phyloP scores from a whole-genome alignment of 2,329 filamentous ascomycete genomes.

The Aspergillus puulaauensis region DNA sequence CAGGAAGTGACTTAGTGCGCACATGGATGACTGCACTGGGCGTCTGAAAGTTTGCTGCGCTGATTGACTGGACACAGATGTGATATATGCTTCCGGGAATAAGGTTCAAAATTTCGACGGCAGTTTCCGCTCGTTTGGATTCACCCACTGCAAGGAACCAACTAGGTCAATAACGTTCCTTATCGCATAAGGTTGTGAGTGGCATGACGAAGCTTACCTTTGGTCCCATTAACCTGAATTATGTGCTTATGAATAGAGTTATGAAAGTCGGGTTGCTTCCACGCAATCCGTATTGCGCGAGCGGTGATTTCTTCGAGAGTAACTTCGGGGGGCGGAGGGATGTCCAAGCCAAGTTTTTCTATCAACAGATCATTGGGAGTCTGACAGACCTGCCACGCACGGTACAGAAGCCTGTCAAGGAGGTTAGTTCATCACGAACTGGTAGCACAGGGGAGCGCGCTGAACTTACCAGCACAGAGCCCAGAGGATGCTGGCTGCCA shows the following conservation, averaged over 20 bases:
- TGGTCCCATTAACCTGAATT: constrained; percentile 90
- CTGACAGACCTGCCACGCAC: constrained; percentile 83
- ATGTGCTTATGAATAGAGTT: constrained; percentile 79
- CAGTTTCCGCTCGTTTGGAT: constrained; percentile 74
- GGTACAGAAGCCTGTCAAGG: constrained; percentile 69
- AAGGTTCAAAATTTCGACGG: constrained; percentile 87
- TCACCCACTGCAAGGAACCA: constrained; percentile 67
- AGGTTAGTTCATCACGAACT: background rate
- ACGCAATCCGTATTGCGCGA: constrained; percentile 85
- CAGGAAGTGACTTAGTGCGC: constrained; percentile 62
- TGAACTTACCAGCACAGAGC: constrained; percentile 48
- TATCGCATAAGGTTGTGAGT: background rate
- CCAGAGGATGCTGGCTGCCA: constrained; percentile 49
- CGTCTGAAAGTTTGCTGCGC: constrained; percentile 87
- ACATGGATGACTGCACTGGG: constrained; percentile 83
- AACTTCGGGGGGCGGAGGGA: constrained; percentile 84
- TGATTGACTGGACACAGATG: constrained; percentile 87
- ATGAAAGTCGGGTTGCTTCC: constrained; percentile 71
- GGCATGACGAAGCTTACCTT: constrained; percentile 56
- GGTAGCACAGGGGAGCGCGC: background rate
- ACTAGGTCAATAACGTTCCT: constrained; percentile 7
- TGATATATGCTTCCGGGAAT: constrained; percentile 89
- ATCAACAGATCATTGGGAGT: constrained; percentile 91
- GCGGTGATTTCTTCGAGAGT: constrained; percentile 86
- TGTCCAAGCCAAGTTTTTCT: constrained; percentile 86